These are phyloP conservation scores for Auriscalpium vulgare DNA, from an alignment of 768 basidiomycete genomes.

Conservation along the genomic window DNA sequence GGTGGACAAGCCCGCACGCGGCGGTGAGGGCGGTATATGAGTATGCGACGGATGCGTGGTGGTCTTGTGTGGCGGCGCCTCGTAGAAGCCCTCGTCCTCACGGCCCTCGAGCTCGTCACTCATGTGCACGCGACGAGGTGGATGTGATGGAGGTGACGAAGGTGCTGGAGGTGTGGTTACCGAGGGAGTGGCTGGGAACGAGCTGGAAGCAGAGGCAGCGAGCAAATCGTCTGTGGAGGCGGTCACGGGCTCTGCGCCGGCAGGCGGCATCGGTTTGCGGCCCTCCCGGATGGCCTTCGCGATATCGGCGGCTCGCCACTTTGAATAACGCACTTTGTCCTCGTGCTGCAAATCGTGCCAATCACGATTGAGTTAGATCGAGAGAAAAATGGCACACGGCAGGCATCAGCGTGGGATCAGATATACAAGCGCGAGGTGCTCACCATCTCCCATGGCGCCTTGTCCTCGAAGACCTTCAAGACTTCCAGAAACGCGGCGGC, in stretches of 20 bases:
- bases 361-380: too few relatives aligned
- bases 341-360: conserved; percentile 44
- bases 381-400: not conserved
- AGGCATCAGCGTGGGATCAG: not conserved
- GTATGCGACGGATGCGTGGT: conserved; percentile 5
- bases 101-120: conserved; percentile 36
- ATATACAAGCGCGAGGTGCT: not conserved
- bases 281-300: conserved; percentile 95
- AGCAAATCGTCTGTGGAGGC: conserved; percentile 19
- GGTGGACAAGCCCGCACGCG: not conserved
- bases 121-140: conserved; percentile 25
- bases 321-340: conserved; percentile 87
- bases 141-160: not conserved
- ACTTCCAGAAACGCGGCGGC: conserved; percentile 93
- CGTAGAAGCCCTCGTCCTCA: conserved; percentile 23
- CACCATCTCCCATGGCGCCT: conserved; percentile 12
- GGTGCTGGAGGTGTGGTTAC: not conserved
- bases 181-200: conserved; percentile 10
- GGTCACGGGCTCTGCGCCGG: conserved; percentile 48
- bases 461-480: conserved; percentile 53
- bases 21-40: not conserved
- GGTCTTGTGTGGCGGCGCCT: conserved; percentile 1
- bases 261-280: conserved; percentile 61
- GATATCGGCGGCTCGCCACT: conserved; percentile 97
- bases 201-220: conserved; percentile 15